phyloP scores from a whole-genome alignment of 495 filamentous ascomycete species.

The Entonaema liquescens region DNA sequence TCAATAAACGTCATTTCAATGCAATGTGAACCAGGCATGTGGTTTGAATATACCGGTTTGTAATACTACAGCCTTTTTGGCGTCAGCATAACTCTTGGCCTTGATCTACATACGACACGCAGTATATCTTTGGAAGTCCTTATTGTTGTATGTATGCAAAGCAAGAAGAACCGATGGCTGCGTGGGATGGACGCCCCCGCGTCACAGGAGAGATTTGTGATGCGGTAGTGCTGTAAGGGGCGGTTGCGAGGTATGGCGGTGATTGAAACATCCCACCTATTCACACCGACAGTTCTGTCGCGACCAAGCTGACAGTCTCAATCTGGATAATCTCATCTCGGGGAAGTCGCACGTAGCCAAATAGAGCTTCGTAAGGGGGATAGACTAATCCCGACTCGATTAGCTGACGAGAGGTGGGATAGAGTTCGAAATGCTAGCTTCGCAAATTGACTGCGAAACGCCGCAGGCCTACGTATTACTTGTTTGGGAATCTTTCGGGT shows the following conservation, averaged over 20 bases:
- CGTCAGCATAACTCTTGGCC: constrained; percentile 8
- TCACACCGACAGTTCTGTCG: constrained; percentile 36
- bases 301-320: constrained; percentile 20
- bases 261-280: constrained; percentile 33
- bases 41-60: not conserved
- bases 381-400: constrained; percentile 24
- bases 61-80: constrained; percentile 3
- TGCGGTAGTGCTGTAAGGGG: constrained; percentile 4
- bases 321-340: constrained; percentile 33
- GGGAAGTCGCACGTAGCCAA: constrained; percentile 19
- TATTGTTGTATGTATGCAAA: not conserved
- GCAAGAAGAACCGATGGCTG: not conserved
- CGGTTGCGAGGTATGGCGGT: not conserved
- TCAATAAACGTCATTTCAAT: not conserved
- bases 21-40: not conserved
- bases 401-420: constrained; percentile 7
- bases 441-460: constrained; percentile 9
- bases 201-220: constrained; percentile 3
- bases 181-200: not conserved
- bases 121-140: not conserved
- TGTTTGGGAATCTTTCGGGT: constrained; percentile 3
- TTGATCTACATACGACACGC: not conserved
- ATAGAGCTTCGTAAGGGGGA: constrained; percentile 15
- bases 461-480: not conserved
- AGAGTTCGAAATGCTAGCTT: not conserved